Conservation (phyloP, 306 rosid genomes). For the Pterocarpus santalinus region DNA sequence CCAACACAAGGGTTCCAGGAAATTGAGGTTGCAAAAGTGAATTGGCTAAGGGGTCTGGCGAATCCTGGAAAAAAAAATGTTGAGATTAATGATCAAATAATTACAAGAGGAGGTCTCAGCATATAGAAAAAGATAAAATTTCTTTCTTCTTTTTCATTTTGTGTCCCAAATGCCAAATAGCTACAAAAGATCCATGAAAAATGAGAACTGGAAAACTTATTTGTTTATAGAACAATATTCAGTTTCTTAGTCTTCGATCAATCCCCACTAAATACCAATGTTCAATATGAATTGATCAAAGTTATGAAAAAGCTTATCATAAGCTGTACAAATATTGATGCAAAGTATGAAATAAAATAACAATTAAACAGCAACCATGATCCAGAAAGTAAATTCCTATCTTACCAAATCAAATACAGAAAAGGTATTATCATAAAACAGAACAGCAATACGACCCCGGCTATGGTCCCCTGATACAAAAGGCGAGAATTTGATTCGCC, state of each 20-base stretch:
- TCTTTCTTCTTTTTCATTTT: background rate
- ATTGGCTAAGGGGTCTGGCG: slow-evolving; percentile 92
- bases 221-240: slow-evolving; percentile 39
- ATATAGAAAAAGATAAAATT: background rate
- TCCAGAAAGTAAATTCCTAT: slow-evolving; percentile 35
- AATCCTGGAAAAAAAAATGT: slow-evolving; percentile 69
- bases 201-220: slow-evolving; percentile 34
- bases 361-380: slow-evolving; percentile 7
- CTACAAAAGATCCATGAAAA: slow-evolving; percentile 18
- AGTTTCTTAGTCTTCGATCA: slow-evolving; percentile 23
- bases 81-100: slow-evolving; percentile 34
- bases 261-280: slow-evolving; percentile 26
- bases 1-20: slow-evolving; percentile 92
- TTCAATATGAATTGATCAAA: slow-evolving; percentile 26
- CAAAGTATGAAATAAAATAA: slow-evolving; percentile 31
- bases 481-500: slow-evolving; percentile 92
- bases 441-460: slow-evolving; percentile 94
- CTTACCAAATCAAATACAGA: slow-evolving; percentile 96
- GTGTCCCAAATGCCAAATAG: slow-evolving; percentile 5
- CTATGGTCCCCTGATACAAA: slow-evolving; percentile 86
- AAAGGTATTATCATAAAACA: slow-evolving; percentile 93
- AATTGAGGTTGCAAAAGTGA: slow-evolving; percentile 92
- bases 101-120: background rate
- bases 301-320: slow-evolving; percentile 32
- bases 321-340: slow-evolving; percentile 20